Conservation (phyloP, 148 eudicot species). For the Agrostemma githago region DNA sequence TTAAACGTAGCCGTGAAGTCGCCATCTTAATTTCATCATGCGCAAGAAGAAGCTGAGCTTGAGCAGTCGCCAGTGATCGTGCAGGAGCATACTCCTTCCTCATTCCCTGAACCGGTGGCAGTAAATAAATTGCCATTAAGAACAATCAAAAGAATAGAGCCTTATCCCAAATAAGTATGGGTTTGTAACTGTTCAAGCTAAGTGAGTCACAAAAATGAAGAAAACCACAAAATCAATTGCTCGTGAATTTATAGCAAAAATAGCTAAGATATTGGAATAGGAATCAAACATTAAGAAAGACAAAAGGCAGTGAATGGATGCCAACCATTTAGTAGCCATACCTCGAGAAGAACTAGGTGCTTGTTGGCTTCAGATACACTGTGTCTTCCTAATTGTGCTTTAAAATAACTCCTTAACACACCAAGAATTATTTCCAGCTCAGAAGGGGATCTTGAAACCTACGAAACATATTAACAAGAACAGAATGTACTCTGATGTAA, state of each 20-base stretch:
- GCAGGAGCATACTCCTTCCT: slow-evolving; percentile 91
- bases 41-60: slow-evolving; percentile 88
- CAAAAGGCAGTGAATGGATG: neutral
- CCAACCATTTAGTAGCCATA: slow-evolving; percentile 26
- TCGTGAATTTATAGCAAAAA: neutral
- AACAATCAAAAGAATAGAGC: neutral
- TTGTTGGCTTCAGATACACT: slow-evolving; percentile 52
- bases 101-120: slow-evolving; percentile 46
- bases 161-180: too few relatives aligned
- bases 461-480: slow-evolving; percentile 14
- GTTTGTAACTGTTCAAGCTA: neutral
- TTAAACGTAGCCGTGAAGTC: slow-evolving; percentile 81
- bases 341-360: slow-evolving; percentile 82
- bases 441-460: slow-evolving; percentile 89
- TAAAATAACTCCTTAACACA: slow-evolving; percentile 63
- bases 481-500: neutral
- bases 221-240: neutral
- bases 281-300: neutral
- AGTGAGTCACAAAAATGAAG: neutral
- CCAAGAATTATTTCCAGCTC: slow-evolving; percentile 82
- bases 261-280: too few relatives aligned
- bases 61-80: slow-evolving; percentile 75
- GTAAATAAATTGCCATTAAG: neutral
- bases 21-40: slow-evolving; percentile 98
- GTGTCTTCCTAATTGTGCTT: slow-evolving; percentile 55